Evolutionary conservation across 768 basidiomycete species (phyloP).

Genomic region (Lentinula detonsa): DNA sequence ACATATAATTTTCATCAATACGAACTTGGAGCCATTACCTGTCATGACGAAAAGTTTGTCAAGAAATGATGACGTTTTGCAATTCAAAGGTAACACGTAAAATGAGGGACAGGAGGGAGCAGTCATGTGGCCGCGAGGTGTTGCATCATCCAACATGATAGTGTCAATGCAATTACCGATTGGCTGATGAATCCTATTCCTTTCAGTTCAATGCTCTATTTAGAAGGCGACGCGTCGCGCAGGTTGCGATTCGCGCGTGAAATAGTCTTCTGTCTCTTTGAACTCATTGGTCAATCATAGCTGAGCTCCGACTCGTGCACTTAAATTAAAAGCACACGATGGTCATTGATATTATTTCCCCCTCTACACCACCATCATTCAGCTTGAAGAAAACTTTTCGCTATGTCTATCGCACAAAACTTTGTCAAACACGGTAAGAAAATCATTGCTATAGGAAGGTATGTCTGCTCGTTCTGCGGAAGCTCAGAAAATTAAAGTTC

Average conservation of each 20-base stretch:
- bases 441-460: not conserved
- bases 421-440: not conserved
- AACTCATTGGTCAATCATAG: not conserved
- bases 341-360: too few relatives aligned
- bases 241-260: too few relatives aligned
- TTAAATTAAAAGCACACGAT: too few relatives aligned
- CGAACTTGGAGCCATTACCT: too few relatives aligned
- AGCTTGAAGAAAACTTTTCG: not conserved
- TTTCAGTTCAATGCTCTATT: too few relatives aligned
- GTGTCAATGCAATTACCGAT: too few relatives aligned
- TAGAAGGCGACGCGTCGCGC: too few relatives aligned
- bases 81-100: not conserved
- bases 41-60: not conserved
- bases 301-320: not conserved
- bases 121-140: not conserved
- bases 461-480: not conserved
- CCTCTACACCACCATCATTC: too few relatives aligned
- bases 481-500: not conserved
- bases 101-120: not conserved
- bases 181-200: too few relatives aligned
- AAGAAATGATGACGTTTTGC: not conserved
- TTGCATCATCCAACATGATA: not conserved
- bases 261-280: too few relatives aligned
- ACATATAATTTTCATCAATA: too few relatives aligned
- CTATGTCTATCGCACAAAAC: not conserved